Conservation (phyloP, 495 filamentous ascomycete species). For the Hypoxylon rickii region DNA sequence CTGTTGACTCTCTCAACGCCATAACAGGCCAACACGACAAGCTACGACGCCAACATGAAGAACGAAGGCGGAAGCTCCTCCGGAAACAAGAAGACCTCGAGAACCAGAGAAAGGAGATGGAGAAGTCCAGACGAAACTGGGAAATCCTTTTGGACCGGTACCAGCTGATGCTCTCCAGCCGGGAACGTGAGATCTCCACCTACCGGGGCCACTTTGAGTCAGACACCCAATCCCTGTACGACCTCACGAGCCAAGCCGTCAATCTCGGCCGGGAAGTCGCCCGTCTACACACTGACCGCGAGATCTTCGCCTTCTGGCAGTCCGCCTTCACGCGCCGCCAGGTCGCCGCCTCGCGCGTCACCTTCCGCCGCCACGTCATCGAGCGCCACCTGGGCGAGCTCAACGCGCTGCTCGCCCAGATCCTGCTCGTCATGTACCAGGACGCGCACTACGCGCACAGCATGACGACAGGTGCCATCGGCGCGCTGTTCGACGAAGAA, state of each 20-base stretch:
- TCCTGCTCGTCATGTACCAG: conserved; percentile 37
- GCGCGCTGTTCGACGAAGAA: conserved; percentile 18
- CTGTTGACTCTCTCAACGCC: conserved; percentile 4
- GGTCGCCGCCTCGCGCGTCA: conserved; percentile 15
- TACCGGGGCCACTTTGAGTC: conserved; percentile 8
- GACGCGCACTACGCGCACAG: conserved; percentile 32
- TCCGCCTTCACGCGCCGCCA: conserved; percentile 26
- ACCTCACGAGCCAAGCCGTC: neutral
- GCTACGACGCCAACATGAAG: conserved; percentile 2
- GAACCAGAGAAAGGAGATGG: conserved; percentile 1
- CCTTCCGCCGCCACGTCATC: conserved; percentile 33
- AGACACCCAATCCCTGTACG: conserved; percentile 6
- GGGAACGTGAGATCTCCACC: conserved; percentile 6
- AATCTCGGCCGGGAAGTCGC: conserved; percentile 8
- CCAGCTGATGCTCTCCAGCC: neutral
- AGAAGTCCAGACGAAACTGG: neutral
- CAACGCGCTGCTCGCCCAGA: conserved; percentile 34
- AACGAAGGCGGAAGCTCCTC: neutral
- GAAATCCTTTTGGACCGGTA: neutral
- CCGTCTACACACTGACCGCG: conserved; percentile 13
- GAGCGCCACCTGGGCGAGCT: conserved; percentile 34
- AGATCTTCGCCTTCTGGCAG: conserved; percentile 38
- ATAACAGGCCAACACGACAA: neutral
- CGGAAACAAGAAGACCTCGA: conserved; percentile 5
- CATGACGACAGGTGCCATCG: conserved; percentile 31